Conservation (phyloP, 345 rosid genomes). For the Citrus glauca region DNA sequence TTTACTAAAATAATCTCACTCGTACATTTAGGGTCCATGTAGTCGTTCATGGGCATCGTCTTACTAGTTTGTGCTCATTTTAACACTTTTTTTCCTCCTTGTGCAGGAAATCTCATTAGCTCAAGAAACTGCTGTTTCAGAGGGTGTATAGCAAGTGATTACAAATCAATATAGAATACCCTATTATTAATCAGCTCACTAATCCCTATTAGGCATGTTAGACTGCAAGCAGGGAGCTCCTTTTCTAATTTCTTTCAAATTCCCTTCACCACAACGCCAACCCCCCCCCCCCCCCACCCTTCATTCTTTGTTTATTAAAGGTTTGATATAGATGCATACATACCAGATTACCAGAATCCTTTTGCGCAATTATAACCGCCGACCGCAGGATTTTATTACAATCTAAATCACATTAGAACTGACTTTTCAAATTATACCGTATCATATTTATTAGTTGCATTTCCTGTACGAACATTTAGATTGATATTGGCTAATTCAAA, state of each 20-base stretch:
- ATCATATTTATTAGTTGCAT: neutral
- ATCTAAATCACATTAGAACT: too few species aligned
- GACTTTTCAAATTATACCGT: too few species aligned
- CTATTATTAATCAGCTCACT: neutral
- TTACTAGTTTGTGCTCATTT: neutral
- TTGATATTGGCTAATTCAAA: neutral
- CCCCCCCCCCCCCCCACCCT: too few species aligned
- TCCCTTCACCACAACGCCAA: too few species aligned
- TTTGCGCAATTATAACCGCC: neutral
- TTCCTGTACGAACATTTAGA: neutral
- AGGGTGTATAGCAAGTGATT: conserved; percentile 12
- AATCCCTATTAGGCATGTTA: neutral
- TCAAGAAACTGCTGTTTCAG: conserved; percentile 24
- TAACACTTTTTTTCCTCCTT: neutral
- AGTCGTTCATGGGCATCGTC: neutral
- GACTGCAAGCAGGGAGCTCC: neutral
- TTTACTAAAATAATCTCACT: neutral
- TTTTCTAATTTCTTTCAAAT: too few species aligned
- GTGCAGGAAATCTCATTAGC: conserved; percentile 37
- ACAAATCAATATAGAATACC: neutral
- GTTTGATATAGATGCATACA: neutral
- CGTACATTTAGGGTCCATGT: neutral
- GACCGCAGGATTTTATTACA: too few species aligned
- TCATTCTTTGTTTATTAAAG: neutral
- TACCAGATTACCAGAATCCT: neutral